Conservation (phyloP, 345 rosid species). For the Gossypium turneri region DNA sequence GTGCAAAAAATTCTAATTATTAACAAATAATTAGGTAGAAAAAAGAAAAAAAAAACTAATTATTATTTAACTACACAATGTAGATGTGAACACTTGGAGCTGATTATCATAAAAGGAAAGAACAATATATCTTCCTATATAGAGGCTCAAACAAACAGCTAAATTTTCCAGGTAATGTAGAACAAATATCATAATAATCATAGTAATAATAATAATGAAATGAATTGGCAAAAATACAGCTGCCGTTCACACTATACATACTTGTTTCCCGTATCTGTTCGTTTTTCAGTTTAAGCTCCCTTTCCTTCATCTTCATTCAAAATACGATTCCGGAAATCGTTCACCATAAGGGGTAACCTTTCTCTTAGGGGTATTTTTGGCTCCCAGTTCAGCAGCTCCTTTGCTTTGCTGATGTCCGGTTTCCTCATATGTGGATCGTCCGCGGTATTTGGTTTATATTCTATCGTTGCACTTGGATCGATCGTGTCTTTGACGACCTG, state of each 20-base stretch:
- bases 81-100: neutral
- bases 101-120: neutral
- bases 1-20: too few species aligned
- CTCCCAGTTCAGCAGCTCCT: constrained; percentile 86
- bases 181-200: neutral
- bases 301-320: constrained; percentile 81
- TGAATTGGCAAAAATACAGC: constrained; percentile 25
- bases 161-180: constrained; percentile 16
- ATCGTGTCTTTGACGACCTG: constrained; percentile 92
- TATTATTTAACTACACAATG: neutral
- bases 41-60: neutral
- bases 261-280: neutral
- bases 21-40: neutral
- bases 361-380: constrained; percentile 74
- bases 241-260: constrained; percentile 41
- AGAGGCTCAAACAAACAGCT: constrained; percentile 16
- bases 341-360: constrained; percentile 93
- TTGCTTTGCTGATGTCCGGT: constrained; percentile 91
- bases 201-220: constrained; percentile 12
- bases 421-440: constrained; percentile 97
- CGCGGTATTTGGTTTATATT: constrained; percentile 82
- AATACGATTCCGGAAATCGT: constrained; percentile 80
- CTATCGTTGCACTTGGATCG: constrained; percentile 89
- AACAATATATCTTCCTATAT: constrained; percentile 13
- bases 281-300: constrained; percentile 34